Base-by-base conservation (phyloP, 2,329 filamentous ascomycete genomes). In the Coleophoma eucalyptorum region DNA sequence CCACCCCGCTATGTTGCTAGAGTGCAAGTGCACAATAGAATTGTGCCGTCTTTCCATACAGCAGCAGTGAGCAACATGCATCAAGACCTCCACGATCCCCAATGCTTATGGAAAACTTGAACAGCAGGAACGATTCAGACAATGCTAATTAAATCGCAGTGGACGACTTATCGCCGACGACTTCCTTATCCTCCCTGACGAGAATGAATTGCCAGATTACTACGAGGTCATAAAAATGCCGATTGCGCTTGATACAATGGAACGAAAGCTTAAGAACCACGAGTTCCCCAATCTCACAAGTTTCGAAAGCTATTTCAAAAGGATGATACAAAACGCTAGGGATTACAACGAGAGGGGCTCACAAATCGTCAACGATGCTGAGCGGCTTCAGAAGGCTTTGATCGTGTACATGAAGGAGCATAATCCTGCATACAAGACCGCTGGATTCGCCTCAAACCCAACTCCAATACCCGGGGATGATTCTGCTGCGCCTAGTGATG, bases 381-480 rank as follows among this genome's bases (percentile, higher is more conserved):
- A 96, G 69, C 83, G 90, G 45, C 81, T 96, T 43, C 81, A 91
- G 43, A 96, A 96, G 70, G 86, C 90, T 3, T 78, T 93, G 38
- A 92, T 88, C 66, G 93, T 92, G 62, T 90, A 84, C 67, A 96
- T 96, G 90, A 86, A 85, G 50, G 88, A 88, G 67, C 80, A 86
- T 60, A 96, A 96, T 61, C 90, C 91, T 13, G 89, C 89, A 15
- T 96, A 96, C 67, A 81, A 83, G 55, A 72, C 56, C 74, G 77
- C 79, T 20, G 73, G 72, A 43, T 94, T 95, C 63, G 78, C 81
- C 53, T 86, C 88, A 5, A 76, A 87, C 43, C 80, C 90, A 5
- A 90, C 89, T 1, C 88, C 90, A 18, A 0, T 75, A 15, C 86
- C 86, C 1, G 74, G 76, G n/a, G 75, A 81, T 16, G 69, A 71